Evolutionary conservation across 2,329 filamentous ascomycete species (phyloP).

Genomic region (Colletotrichum australisinense): DNA sequence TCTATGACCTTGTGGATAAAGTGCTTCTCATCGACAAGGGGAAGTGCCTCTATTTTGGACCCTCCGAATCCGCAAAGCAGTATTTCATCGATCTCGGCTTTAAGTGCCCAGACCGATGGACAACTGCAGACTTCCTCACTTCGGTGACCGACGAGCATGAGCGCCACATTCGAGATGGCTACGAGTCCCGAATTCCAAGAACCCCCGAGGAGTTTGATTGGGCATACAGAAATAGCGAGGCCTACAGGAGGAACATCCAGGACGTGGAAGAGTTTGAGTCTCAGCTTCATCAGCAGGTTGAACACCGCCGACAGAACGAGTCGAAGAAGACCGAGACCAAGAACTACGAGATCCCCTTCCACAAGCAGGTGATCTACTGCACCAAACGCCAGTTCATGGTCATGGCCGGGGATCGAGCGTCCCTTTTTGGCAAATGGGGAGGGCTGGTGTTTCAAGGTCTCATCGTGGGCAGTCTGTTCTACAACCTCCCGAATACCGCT

Average conservation of each 20-base stretch:
- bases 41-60: conserved; percentile 78
- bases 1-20: conserved; percentile 73
- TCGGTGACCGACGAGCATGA: conserved; percentile 76
- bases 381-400: conserved; percentile 49
- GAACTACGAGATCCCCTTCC: conserved; percentile 63
- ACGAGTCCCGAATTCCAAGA: conserved; percentile 63
- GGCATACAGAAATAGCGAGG: conserved; percentile 59
- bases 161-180: conserved; percentile 53
- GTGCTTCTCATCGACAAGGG: conserved; percentile 76
- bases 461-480: conserved; percentile 47
- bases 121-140: conserved; percentile 80
- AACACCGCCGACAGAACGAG: conserved; percentile 51
- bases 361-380: conserved; percentile 60
- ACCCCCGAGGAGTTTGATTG: conserved; percentile 72
- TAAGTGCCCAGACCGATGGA: conserved; percentile 76
- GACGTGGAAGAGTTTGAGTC: conserved; percentile 67
- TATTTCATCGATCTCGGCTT: conserved; percentile 82
- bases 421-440: conserved; percentile 48
- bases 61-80: conserved; percentile 68
- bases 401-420: conserved; percentile 47
- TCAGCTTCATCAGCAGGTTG: conserved; percentile 57
- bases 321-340: conserved; percentile 55
- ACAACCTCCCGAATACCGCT: conserved; percentile 45
- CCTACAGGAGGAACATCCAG: conserved; percentile 52
- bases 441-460: conserved; percentile 47